Evolutionary conservation across 371 early-diverging fungal species (phyloP), one percentile per base, ranked within the genome.

Genomic region (Mortierella sp.): DNA sequence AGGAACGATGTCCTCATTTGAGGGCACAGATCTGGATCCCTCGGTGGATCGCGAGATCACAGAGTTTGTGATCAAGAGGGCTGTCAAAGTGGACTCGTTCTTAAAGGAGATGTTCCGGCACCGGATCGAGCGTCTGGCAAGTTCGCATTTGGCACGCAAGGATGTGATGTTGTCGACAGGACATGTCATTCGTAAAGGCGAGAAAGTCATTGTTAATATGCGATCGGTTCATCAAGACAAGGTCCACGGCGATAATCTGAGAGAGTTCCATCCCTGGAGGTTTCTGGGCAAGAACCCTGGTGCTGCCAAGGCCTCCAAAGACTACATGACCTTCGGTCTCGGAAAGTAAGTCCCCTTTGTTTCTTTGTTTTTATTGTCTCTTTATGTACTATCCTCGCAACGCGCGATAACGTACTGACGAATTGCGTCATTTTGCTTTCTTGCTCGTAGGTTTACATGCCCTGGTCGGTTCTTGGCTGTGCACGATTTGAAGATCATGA

Each of bases 401-500:
- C 41, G 7, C 41, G 41, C 43, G 16, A 16, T 35, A n/a, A 70
- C 27, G 10, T 16, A 14, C 27, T n/a, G 14, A 41, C 3, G 35
- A 2, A 35, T 1, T 41, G 41, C 21, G 32, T 68, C 38, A 6
- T 68, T 68, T 43, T 8, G 4, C 16, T 2, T 10, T 43, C 7
- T 43, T 41, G 4, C 44, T 70, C 41, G 4, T 60, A 78, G 86
- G 29, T 89, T 89, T 79, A 88, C 89, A 44, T 91, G 92, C 70
- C 92, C 92, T 43, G 92, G 92, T 44, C 81, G 91, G 18, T 91
- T 80, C 74, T 87, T 91, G 78, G 91, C 91, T 48, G 82, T 88
- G 11, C 88, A 88, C 16, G 90, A 91, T 72, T 87, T 91, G 70
- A 90, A 90, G 51, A 87, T 86, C 71, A 35, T 88, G 2, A 32